These are phyloP conservation scores for Phytopythium cucurbitacearum DNA, from an alignment of 352 stramenopile species.

Conservation along the genomic window DNA sequence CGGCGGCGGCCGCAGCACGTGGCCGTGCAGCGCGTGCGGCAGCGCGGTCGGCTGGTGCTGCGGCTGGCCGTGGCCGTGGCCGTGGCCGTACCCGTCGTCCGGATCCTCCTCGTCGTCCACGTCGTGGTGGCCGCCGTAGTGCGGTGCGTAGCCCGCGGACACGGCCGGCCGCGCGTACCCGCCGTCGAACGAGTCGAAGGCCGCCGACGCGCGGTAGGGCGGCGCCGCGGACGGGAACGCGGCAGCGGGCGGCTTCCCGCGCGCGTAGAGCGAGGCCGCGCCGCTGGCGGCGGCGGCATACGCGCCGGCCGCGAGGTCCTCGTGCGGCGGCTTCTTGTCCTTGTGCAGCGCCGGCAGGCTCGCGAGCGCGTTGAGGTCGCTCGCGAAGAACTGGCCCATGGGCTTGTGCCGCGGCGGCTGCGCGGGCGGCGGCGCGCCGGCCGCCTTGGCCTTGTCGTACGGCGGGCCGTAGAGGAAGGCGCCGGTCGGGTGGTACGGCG, in stretches of 20 bases:
- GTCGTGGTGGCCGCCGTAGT: background rate
- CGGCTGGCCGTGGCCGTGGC: constrained; percentile 20
- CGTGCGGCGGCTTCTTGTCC: constrained; percentile 28
- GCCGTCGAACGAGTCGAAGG: constrained; percentile 3
- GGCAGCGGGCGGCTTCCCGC: too few species aligned
- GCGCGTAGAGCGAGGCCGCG: background rate
- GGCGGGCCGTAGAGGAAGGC: constrained; percentile 30
- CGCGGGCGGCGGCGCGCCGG: constrained; percentile 7
- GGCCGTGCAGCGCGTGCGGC: constrained; percentile 41
- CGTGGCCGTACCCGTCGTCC: constrained; percentile 22
- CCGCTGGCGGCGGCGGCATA: background rate
- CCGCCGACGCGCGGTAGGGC: background rate
- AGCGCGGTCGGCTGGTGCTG: constrained; percentile 20
- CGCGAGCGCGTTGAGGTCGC: constrained; percentile 13
- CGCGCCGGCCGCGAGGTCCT: constrained; percentile 12
- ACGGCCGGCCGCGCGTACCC: background rate
- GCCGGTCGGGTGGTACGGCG: constrained; percentile 15
- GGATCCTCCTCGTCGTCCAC: background rate
- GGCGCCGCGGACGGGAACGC: constrained; percentile 10
- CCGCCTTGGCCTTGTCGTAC: constrained; percentile 30
- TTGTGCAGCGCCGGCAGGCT: constrained; percentile 37
- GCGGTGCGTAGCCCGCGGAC: constrained; percentile 5
- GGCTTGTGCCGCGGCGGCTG: constrained; percentile 22
- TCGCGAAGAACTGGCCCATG: constrained; percentile 30
- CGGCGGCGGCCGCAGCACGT: constrained; percentile 57